Evolutionary conservation across 2,329 filamentous ascomycete species (phyloP), one percentile per base, ranked within the genome.

Genomic region (Plenodomus biglobosus): DNA sequence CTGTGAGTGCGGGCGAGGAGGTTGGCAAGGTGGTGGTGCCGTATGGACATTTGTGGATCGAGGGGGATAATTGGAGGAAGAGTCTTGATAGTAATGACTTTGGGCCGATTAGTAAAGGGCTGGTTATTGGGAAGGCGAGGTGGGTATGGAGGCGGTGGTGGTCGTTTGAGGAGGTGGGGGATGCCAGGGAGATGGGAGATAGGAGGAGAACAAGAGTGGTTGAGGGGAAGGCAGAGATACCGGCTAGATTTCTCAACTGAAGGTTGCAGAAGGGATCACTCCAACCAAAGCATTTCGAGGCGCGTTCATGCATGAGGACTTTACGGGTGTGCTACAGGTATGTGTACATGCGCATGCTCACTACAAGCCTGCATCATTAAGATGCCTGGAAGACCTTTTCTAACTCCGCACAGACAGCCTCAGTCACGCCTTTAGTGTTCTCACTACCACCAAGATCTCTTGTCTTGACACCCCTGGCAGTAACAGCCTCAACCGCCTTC

Each of bases 11-110:
- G n/a, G 39, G 43, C 8, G 51, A 58, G 21, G 55, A 54, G 44
- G 61, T 56, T 7, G 65, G 70, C 1, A 69, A 57, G 48, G 68
- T 88, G 38, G 79, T 80, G 53, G 82, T 99, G 18, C 92, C 92
- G 4, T 80, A 80, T 53, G 90, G 90, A 16, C 92, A 97, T 75
- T 80, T 97, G 21, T 99, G 94, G 94, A 84, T 99, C 1, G 92
- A 97, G 69, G 94, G 94, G 1, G 94, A 99, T 68, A 90, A 87
- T 62, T 81, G 83, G 60, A 79, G 81, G 42, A 82, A 82, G 61
- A 90, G 84, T 46, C 71, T 85, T 50, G 94, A 99, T 74, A 96
- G 91, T 72, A 95, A 96, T 73, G 84, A 84, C 11, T 96, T 95
- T 71, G 94, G 94, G 1, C 90, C 94, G 3, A 84, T 95, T 40